Evolutionary conservation across 768 basidiomycete genomes (phyloP), one percentile per base, ranked within the genome.

Genomic region (Chlorophyllum brunneum): DNA sequence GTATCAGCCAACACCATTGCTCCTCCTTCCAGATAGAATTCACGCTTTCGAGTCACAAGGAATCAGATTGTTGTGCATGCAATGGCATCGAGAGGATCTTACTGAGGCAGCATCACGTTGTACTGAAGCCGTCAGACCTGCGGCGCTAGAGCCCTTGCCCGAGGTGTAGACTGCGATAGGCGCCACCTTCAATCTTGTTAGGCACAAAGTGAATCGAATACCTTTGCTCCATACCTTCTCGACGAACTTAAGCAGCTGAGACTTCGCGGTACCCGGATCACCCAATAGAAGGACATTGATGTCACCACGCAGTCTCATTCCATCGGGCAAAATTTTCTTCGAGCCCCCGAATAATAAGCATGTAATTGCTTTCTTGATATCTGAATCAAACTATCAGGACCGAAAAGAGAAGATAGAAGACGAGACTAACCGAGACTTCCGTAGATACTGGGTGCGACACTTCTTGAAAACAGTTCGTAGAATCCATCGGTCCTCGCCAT

Each of bases 1-100:
- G 91, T 91, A 65, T 99, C 97, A 1, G 97, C 97, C 31, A 98
- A 82, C 5, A 99, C 97, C 97, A 99, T 98, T 1, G 97, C 97
- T 20, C 97, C 97, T 6, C 97, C 97, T 75, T 99, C 97, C 5
- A 99, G 80, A 70, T 97, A 98, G 69, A 99, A 98, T 67, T 99
- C 97, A 39, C 97, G 83, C 94, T 98, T 56, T 36, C 11, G 15
- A 15, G 10, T 48, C 30, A 52, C 20, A 16, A 18, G 16, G 16
- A 58, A 51, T 53, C 10, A 54, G 34, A 33, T 15, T 37, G 18
- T 13, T 36, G 15, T 30, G 11, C 34, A 48, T 46, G 39, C 8
- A 8, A 24, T 24, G 15, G 9, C 20, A 38, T 29, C 22, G 36
- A 1, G 6, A 30, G 41, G 20, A 22, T 7, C 88, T 54, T 61